phyloP scores from a whole-genome alignment of 306 rosid species.

The Castanea crenata region DNA sequence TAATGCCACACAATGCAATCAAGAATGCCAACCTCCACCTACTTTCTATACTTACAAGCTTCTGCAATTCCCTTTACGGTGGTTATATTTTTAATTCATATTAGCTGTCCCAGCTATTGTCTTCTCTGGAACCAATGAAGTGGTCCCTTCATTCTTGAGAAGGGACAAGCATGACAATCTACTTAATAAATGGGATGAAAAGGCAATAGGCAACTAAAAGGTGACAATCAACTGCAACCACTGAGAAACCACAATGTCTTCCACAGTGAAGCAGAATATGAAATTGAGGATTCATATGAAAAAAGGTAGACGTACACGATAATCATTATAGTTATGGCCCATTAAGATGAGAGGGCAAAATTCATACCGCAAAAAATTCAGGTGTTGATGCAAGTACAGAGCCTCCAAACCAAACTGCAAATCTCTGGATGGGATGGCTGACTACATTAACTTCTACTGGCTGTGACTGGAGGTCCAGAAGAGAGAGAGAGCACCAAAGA shows the following conservation, averaged over 20 bases:
- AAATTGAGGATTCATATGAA: neutral
- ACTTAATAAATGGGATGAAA: neutral
- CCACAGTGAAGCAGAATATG: neutral
- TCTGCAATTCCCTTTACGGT: neutral
- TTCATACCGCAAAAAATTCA: conserved; percentile 80
- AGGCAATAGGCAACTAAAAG: neutral
- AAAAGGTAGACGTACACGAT: neutral
- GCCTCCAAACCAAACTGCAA: conserved; percentile 99
- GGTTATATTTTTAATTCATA: neutral
- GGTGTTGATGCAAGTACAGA: conserved; percentile 99
- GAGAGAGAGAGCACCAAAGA: conserved; percentile 9
- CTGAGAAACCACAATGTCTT: neutral
- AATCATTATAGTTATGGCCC: neutral
- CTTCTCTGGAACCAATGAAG: neutral
- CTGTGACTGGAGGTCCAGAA: conserved; percentile 55
- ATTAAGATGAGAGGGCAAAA: conserved; percentile 4
- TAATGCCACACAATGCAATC: neutral
- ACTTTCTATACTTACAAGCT: neutral
- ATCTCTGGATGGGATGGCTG: conserved; percentile 97
- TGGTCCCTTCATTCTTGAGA: neutral
- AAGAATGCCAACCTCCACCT: neutral
- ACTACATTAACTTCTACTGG: conserved; percentile 98
- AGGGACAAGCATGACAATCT: neutral
- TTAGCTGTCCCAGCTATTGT: neutral
- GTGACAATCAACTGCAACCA: neutral